Percentiles rank a stretch among this genome's conserved stretches.
Evolutionary conservation across 305 asterid species (phyloP).

Genomic region (Solanum aculeatissimum): DNA sequence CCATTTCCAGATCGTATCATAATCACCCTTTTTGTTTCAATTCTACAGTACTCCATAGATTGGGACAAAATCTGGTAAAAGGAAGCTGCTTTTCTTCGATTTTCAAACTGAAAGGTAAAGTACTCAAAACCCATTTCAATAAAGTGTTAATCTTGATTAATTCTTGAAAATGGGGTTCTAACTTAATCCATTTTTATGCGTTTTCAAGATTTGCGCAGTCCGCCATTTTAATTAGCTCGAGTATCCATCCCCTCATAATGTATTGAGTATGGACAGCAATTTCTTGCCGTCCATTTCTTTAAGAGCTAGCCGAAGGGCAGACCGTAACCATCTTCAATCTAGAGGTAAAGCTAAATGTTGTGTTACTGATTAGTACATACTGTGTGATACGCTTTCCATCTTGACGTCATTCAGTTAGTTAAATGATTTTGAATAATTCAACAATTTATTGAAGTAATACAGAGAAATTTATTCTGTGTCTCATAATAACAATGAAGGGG

Average conservation of each 20-base stretch:
- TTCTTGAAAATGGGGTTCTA: neutral
- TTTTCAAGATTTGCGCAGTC: neutral
- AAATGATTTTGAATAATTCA: neutral
- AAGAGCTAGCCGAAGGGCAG: conserved; percentile 63
- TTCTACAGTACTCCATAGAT: neutral
- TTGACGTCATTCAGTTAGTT: neutral
- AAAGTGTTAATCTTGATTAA: neutral
- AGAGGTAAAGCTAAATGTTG: conserved; percentile 28
- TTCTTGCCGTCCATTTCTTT: conserved; percentile 41
- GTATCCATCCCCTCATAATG: neutral
- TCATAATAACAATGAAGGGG: neutral
- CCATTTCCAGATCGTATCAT: neutral
- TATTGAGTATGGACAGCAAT: conserved; percentile 44
- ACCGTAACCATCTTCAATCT: conserved; percentile 19
- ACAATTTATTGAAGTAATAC: neutral
- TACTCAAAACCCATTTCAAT: neutral
- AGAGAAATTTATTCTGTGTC: neutral
- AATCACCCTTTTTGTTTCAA: neutral
- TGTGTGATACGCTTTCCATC: neutral
- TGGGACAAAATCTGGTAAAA: neutral
- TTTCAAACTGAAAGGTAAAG: neutral
- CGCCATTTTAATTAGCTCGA: neutral
- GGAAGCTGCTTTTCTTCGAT: neutral
- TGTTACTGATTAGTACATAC: neutral
- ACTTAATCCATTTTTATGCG: neutral